Evolutionary conservation across 139 green algal genomes (phyloP).

Genomic region (Chlamydomonas eustigma): DNA sequence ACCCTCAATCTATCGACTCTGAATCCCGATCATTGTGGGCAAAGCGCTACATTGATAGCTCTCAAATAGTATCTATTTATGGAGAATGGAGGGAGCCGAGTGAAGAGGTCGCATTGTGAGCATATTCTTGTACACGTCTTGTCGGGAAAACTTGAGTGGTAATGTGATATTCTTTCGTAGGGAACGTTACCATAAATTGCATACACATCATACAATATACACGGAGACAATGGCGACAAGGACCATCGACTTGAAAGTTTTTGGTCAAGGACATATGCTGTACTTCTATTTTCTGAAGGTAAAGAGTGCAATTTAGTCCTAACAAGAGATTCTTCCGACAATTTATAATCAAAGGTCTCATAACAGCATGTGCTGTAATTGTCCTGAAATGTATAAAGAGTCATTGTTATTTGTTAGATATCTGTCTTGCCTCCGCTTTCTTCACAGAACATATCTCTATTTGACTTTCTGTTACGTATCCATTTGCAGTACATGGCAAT

Average conservation of each 20-base stretch:
- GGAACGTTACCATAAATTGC: conserved; percentile 1
- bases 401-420: no score
- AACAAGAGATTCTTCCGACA: no score
- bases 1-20: no score
- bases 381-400: no score
- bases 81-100: not conserved
- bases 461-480: no score
- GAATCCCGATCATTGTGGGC: not conserved
- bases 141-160: not conserved
- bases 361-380: no score
- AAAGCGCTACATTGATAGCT: not conserved
- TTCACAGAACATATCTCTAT: no score
- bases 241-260: conserved; percentile 11
- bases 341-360: no score
- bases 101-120: not conserved
- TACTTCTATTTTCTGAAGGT: conserved; percentile 47
- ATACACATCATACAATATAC: conserved; percentile 10
- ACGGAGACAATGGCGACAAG: not conserved
- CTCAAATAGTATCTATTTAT: not conserved
- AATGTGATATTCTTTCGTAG: not conserved
- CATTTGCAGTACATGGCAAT: conserved; percentile 9
- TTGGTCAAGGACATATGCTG: conserved; percentile 36
- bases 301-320: no score
- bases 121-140: not conserved
- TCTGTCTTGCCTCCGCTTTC: no score